Evolutionary conservation across 2,329 filamentous ascomycete species (phyloP), one percentile per base, ranked within the genome.

Genomic region (Exophiala sp.): DNA sequence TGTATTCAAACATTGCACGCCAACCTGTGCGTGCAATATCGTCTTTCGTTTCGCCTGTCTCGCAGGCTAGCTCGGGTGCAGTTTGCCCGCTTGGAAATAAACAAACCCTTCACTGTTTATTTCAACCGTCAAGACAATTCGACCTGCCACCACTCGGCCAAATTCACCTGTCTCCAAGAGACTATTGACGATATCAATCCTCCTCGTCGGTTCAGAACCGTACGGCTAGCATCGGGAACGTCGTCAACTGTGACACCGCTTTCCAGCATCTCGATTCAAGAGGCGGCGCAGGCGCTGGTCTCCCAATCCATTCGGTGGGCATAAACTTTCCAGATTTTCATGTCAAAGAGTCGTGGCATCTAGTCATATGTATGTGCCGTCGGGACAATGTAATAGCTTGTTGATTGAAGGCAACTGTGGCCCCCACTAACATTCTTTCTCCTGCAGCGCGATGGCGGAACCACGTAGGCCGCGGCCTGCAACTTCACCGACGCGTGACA

Each of bases 401-500:
- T 55, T 52, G 44, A n/a, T 55, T 46, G 43, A 38, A 38, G 40
- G 42, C n/a, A 27, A 47, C 19, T 11, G 4, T 23, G 3, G 19
- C 22, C 34, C 48, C 44, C 50, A 46, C 51, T 54, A 41, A 57
- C 54, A 54, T 54, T 54, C 51, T 42, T 46, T 38, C 37, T 34
- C 24, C 42, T 32, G 38, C 16, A 51, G 43, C 40, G 60, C 51
- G 48, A 75, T 74, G 72, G 76, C 76, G 61, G 67, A 77, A 57
- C 76, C 77, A 51, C 75, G 73, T 60, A 77, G 84, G 67, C 85
- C 85, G 50, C 80, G 81, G 63, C 77, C 77, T 59, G 76, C 73
- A 39, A 64, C 68, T 49, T 76, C 77, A 59, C 76, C 81, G 55
- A 75, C 75, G 48, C 78, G 77, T 61, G 80, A 84, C 59, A 77